These are phyloP conservation scores for Coffea humblotiana DNA, from an alignment of 305 asterid species.

Conservation along the genomic window DNA sequence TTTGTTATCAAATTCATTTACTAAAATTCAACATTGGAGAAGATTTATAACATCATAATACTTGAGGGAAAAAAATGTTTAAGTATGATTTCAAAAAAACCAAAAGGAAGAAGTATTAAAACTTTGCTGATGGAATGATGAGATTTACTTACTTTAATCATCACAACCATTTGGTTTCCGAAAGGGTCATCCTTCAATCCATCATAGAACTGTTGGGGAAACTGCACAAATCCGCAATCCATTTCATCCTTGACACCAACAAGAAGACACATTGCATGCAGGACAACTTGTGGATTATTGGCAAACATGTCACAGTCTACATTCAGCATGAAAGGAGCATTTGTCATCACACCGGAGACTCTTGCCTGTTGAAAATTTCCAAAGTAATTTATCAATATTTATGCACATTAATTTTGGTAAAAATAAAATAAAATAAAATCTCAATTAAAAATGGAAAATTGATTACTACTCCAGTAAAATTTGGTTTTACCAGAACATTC, in stretches of 20 bases:
- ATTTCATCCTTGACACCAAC: conserved; percentile 29
- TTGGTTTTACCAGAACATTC: conserved; percentile 39
- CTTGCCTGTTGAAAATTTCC: conserved; percentile 22
- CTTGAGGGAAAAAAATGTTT: background rate
- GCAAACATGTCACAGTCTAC: conserved; percentile 45
- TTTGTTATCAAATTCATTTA: too few relatives aligned
- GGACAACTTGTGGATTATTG: conserved; percentile 30
- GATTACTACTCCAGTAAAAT: background rate
- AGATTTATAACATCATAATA: background rate
- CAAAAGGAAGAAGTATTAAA: background rate
- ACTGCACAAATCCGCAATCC: conserved; percentile 34
- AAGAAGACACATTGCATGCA: conserved; percentile 40
- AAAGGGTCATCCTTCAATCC: conserved; percentile 39
- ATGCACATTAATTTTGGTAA: background rate
- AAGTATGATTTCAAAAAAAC: too few relatives aligned
- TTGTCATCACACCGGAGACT: conserved; percentile 42
- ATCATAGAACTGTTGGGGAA: conserved; percentile 37
- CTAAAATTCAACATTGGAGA: background rate
- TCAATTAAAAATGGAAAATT: background rate
- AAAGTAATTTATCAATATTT: background rate
- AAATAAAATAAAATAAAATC: too few relatives aligned
- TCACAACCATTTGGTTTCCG: conserved; percentile 30
- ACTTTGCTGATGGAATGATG: background rate
- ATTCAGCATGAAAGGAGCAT: conserved; percentile 42
- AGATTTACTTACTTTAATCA: conserved; percentile 22